Base-by-base conservation (phyloP, 202 grass and related monocot species). In the Cymbopogon flexuosus region DNA sequence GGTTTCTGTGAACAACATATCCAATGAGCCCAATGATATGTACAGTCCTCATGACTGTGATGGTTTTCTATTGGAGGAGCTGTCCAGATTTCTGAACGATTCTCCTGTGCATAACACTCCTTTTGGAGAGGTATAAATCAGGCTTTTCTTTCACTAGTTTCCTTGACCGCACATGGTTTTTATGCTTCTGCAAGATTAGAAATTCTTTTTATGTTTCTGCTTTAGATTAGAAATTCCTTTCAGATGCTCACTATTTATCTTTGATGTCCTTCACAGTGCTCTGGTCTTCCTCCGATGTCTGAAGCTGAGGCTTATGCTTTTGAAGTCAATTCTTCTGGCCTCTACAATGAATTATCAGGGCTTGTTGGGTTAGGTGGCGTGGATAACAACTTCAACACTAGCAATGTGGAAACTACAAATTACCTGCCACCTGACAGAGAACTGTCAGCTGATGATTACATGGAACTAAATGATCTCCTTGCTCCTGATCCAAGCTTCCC, bases 401-500 rank as follows among this genome's bases (percentile, higher is more conserved):
- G 29, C 40, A 42, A 68, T 41, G 14, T 14, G 6, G 63, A 16
- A 40, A n/a, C 39, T 59, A 16, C 77, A 33, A 64, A 80, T 59
- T 43, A 43, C 42, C 37, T 86, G 8, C 76, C 66, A 13, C 36
- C 86, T 8, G 41, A 72, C 23, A 60, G 79, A 43, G 79, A 84
- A 80, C 42, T 88, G 22, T 80, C 61, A 2, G 69, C 35, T 65
- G 72, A 90, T 56, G 69, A 96, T 29, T 96, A 59, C 78, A 3
- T 91, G 5, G 88, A 89, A 65, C 80, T 96, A 45, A 87, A 87
- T 52, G 92, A 93, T n/a, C 73, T 93, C 43, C 21, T 75, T 49
- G 75, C 66, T 78, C 81, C 73, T 65, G 72, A 81, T 42, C 39
- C 61, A 84, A 65, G 70, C 46, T 60, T 69, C 12, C 33, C 78